Conservation (phyloP, 768 basidiomycete species). For the Suillus subaureus region DNA sequence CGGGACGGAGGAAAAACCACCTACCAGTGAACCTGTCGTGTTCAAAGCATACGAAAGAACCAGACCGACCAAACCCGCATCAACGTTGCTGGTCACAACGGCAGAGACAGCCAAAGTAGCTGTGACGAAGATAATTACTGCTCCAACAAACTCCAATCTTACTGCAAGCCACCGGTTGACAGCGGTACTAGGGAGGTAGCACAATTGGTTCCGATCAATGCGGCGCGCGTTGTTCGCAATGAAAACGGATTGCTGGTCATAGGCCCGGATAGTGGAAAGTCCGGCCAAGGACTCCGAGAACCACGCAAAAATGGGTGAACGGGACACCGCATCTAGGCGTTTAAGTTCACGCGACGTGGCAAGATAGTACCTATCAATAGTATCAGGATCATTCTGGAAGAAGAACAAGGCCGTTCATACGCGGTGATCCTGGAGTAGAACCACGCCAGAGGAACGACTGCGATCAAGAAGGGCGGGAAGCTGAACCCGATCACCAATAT, state of each 20-base stretch:
- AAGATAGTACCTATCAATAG: conserved; percentile 71
- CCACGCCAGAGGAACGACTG: conserved; percentile 73
- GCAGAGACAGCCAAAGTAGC: conserved; percentile 68
- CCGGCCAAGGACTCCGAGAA: conserved; percentile 80
- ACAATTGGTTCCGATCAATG: conserved; percentile 86
- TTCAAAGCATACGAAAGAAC: conserved; percentile 84
- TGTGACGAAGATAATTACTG: conserved; percentile 74
- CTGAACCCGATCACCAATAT: conserved; percentile 75
- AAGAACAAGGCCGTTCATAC: conserved; percentile 41
- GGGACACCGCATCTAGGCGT: conserved; percentile 84
- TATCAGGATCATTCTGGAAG: background rate
- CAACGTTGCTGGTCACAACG: conserved; percentile 74
- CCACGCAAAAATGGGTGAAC: conserved; percentile 91
- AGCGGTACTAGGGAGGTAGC: conserved; percentile 67
- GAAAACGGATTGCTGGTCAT: conserved; percentile 70
- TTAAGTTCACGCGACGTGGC: conserved; percentile 87
- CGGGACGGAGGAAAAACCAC: conserved; percentile 21
- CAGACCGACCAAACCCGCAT: conserved; percentile 86
- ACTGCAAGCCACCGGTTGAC: conserved; percentile 87
- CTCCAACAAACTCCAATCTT: conserved; percentile 82
- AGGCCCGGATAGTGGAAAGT: conserved; percentile 82
- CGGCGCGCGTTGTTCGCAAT: conserved; percentile 67
- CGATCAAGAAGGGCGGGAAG: conserved; percentile 81
- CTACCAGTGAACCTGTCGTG: conserved; percentile 78
- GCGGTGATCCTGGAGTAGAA: conserved; percentile 81